Conservation (phyloP, 2,329 filamentous ascomycete genomes). For the Botrytis hyacinthi region DNA sequence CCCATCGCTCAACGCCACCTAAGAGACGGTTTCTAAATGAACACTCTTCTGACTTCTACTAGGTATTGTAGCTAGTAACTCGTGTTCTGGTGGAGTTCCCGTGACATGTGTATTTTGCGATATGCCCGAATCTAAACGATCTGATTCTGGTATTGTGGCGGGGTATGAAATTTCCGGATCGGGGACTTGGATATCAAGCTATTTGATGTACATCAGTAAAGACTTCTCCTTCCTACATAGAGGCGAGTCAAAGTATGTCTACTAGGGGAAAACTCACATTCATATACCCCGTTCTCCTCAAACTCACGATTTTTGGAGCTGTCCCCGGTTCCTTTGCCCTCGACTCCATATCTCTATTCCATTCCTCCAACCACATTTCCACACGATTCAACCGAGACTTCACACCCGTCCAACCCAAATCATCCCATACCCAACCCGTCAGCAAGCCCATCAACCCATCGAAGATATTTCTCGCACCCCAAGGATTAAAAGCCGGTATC, state of each 20-base stretch:
- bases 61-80: background rate
- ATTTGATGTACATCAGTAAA: conserved; percentile 30
- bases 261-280: conserved; percentile 53
- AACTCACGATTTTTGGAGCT: conserved; percentile 70
- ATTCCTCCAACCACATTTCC: conserved; percentile 80
- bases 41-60: background rate
- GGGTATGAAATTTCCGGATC: conserved; percentile 65
- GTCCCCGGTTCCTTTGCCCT: conserved; percentile 49
- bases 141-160: conserved; percentile 13
- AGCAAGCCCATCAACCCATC: conserved; percentile 76
- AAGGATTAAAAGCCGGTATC: conserved; percentile 76
- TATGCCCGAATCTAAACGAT: conserved; percentile 6
- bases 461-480: conserved; percentile 70
- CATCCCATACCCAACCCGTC: conserved; percentile 95
- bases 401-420: conserved; percentile 72
- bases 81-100: background rate
- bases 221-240: background rate
- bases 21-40: background rate
- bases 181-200: conserved; percentile 79
- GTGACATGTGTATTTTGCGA: background rate
- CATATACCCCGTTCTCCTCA: conserved; percentile 85
- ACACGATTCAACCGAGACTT: conserved; percentile 69
- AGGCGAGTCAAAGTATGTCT: background rate
- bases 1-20: background rate
- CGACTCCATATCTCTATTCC: conserved; percentile 73